phyloP scores from a whole-genome alignment of 257 asterid species.

The Ilex asprella region DNA sequence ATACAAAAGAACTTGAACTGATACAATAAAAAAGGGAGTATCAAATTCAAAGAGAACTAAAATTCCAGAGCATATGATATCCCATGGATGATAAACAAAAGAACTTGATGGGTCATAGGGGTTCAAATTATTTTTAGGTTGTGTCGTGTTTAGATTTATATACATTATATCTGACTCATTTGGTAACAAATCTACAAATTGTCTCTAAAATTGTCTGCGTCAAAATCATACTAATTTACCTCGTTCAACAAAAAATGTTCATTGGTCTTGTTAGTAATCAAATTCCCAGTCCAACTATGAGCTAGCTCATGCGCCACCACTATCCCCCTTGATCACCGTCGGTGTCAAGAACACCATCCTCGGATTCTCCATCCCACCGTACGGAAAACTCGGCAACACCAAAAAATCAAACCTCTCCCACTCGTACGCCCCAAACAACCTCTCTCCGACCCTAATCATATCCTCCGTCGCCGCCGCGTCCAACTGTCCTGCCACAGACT shows the following conservation, averaged over 20 bases:
- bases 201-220: no score
- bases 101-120: no score
- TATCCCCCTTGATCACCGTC: constrained; percentile 88
- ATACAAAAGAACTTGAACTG: no score
- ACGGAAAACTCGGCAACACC: constrained; percentile 96
- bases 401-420: constrained; percentile 97
- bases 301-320: constrained; percentile 91
- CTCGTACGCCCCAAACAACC: constrained; percentile 77
- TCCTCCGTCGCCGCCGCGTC: constrained; percentile 88
- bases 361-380: constrained; percentile 98
- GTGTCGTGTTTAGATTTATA: no score
- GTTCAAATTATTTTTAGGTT: no score
- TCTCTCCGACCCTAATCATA: constrained; percentile 87
- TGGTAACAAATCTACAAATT: no score
- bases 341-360: constrained; percentile 93
- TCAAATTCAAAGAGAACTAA: no score
- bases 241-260: constrained; percentile 98
- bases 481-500: constrained; percentile 46
- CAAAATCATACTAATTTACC: constrained; percentile 29
- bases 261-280: constrained; percentile 87
- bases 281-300: constrained; percentile 98
- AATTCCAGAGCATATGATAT: no score
- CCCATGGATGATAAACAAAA: no score
- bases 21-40: no score
- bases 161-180: no score